These are phyloP conservation scores for Tricladium varicosporioides DNA, from an alignment of 2,329 filamentous ascomycete genomes.

Conservation along the genomic window DNA sequence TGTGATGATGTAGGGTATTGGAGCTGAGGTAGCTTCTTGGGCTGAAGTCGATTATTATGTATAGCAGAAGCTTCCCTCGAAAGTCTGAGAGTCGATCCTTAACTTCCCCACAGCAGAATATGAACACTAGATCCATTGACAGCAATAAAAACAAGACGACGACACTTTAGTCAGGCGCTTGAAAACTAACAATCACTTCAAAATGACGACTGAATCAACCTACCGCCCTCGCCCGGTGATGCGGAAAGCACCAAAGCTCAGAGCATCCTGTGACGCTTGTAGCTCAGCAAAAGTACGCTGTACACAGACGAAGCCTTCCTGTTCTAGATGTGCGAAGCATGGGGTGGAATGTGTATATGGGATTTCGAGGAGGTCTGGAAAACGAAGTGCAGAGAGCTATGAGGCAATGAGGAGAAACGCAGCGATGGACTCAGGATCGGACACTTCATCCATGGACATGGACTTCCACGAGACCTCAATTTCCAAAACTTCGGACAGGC, in stretches of 20 bases:
- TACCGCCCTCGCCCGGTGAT: constrained; percentile 4
- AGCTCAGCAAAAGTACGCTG: constrained; percentile 11
- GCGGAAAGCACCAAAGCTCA: constrained; percentile 9
- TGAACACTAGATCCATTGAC: neutral
- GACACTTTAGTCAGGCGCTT: neutral
- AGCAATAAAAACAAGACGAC: neutral
- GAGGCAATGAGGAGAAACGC: constrained; percentile 10
- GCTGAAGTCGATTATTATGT: neutral
- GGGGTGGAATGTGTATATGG: constrained; percentile 10
- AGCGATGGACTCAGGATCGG: constrained; percentile 1
- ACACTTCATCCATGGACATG: constrained; percentile 1
- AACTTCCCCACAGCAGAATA: neutral
- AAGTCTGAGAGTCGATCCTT: neutral
- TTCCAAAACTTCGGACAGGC: neutral
- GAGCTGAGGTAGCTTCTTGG: neutral
- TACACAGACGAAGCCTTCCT: constrained; percentile 10
- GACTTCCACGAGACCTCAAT: neutral
- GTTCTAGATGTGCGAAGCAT: constrained; percentile 9
- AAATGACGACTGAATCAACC: constrained; percentile 4
- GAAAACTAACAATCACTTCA: neutral
- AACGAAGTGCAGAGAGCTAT: constrained; percentile 12
- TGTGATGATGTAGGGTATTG: neutral
- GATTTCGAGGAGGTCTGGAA: constrained; percentile 9
- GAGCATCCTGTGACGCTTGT: constrained; percentile 12
- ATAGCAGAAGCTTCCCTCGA: constrained; percentile 1